Evolutionary conservation across 2,329 filamentous ascomycete species (phyloP).

Genomic region (Sporothrix sp.): DNA sequence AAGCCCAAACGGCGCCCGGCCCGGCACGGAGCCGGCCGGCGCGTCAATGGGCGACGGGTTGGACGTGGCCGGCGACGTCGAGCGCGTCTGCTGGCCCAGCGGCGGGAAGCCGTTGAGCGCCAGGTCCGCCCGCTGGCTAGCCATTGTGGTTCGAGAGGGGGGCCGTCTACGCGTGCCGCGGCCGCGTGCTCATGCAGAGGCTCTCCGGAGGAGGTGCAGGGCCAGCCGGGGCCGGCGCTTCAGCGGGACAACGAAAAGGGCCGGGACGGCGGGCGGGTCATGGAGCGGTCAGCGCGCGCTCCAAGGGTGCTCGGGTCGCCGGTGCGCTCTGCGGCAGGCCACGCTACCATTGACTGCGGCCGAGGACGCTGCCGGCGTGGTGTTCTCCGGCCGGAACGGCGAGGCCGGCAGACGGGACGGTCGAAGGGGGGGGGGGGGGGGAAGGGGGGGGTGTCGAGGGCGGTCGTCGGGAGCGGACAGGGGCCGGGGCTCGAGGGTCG

Average conservation of each 20-base stretch:
- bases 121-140: conserved; percentile 77
- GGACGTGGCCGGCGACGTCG: conserved; percentile 68
- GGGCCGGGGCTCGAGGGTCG: too few species aligned
- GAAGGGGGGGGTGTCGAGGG: too few species aligned
- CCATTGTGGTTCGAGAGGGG: conserved; percentile 61
- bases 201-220: background rate
- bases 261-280: conserved; percentile 4
- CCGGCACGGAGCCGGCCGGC: conserved; percentile 44
- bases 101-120: conserved; percentile 66
- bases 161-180: background rate
- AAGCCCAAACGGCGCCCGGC: conserved; percentile 62
- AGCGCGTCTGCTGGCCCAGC: conserved; percentile 54
- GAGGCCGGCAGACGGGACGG: too few species aligned
- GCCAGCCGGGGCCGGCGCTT: too few species aligned
- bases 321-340: too few species aligned
- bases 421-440: too few species aligned
- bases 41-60: conserved; percentile 64
- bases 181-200: background rate
- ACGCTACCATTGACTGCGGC: conserved; percentile 5
- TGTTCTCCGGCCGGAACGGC: too few species aligned
- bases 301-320: too few species aligned
- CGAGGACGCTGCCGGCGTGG: background rate
- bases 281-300: conserved; percentile 3
- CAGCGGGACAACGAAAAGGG: too few species aligned
- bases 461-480: too few species aligned